These are phyloP conservation scores for Fusarium globosum DNA, from an alignment of 2,329 filamentous ascomycete genomes.

Conservation along the genomic window DNA sequence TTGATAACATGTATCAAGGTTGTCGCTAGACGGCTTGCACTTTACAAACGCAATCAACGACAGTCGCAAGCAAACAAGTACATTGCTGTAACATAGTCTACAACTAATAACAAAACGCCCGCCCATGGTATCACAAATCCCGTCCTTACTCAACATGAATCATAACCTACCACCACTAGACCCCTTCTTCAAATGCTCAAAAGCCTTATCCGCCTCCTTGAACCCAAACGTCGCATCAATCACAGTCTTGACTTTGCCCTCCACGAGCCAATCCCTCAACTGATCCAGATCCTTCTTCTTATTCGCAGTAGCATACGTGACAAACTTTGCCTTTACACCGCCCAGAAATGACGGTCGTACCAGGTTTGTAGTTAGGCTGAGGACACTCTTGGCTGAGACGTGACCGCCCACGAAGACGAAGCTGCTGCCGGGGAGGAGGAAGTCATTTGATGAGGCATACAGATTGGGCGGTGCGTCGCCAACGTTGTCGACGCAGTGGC, in stretches of 20 bases:
- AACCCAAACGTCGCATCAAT: slow-evolving; percentile 67
- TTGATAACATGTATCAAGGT: neutral
- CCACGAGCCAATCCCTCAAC: slow-evolving; percentile 65
- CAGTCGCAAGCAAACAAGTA: neutral
- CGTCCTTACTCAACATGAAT: slow-evolving; percentile 38
- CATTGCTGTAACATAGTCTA: neutral
- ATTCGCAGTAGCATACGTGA: slow-evolving; percentile 54
- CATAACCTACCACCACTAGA: slow-evolving; percentile 70
- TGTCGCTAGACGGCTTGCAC: neutral
- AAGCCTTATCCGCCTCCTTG: slow-evolving; percentile 66
- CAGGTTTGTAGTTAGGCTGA: slow-evolving; percentile 42
- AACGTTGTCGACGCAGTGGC: slow-evolving; percentile 69
- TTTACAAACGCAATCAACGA: neutral
- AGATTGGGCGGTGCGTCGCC: slow-evolving; percentile 60
- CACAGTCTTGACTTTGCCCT: slow-evolving; percentile 67
- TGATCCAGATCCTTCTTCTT: slow-evolving; percentile 59
- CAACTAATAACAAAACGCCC: neutral
- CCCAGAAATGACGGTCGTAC: slow-evolving; percentile 52
- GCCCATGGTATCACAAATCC: slow-evolving; percentile 10
- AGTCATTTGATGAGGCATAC: slow-evolving; percentile 63
- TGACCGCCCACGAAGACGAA: slow-evolving; percentile 64
- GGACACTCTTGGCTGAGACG: slow-evolving; percentile 42
- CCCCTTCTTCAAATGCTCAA: slow-evolving; percentile 67
- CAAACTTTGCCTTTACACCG: slow-evolving; percentile 56
- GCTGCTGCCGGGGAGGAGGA: slow-evolving; percentile 58